Base-by-base conservation (phyloP, 1,284 basidiomycete species). In the Polyporus tsugae region DNA sequence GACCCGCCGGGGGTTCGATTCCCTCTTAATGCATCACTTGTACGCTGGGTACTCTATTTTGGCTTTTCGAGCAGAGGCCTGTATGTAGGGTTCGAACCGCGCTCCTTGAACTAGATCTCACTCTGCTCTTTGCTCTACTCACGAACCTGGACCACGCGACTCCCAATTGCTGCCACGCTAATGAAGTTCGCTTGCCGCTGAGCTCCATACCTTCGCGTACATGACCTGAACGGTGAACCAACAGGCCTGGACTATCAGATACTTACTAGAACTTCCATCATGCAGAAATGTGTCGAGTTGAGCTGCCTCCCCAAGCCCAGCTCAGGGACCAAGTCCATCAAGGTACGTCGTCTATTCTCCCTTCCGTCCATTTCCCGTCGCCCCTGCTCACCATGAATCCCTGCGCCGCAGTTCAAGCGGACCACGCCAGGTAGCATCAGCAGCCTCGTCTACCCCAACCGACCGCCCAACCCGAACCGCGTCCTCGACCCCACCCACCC, bases 1-100 rank as follows among this genome's bases (percentile, higher is more conserved):
- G 78, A 88, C 87, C 87, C 87, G 87, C 88, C 86, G 86, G 86
- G 87, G 84, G 89, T 89, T 90, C 87, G 86, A 90, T 89, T 89
- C 87, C 86, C 87, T 70, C 73, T 76, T 75, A 74, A 76, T 76
- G 75, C 74, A n/a, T n/a, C n/a, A n/a, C n/a, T n/a, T n/a, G n/a
- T n/a, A n/a, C n/a, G n/a, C n/a, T n/a, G n/a, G n/a, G n/a, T n/a
- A n/a, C n/a, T n/a, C n/a, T n/a, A n/a, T n/a, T n/a, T n/a, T n/a
- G n/a, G n/a, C n/a, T n/a, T n/a, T n/a, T n/a, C n/a, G n/a, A n/a
- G n/a, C n/a, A n/a, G n/a, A n/a, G n/a, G n/a, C n/a, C n/a, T n/a
- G n/a, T n/a, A n/a, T n/a, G n/a, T n/a, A n/a, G n/a, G n/a, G n/a
- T n/a, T n/a, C n/a, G n/a, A n/a, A n/a, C n/a, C n/a, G n/a, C n/a